Percentiles rank a stretch among this genome's conserved stretches.
Evolutionary conservation across 1,284 basidiomycete genomes (phyloP).

Genomic region (Ceratobasidium papillatum): DNA sequence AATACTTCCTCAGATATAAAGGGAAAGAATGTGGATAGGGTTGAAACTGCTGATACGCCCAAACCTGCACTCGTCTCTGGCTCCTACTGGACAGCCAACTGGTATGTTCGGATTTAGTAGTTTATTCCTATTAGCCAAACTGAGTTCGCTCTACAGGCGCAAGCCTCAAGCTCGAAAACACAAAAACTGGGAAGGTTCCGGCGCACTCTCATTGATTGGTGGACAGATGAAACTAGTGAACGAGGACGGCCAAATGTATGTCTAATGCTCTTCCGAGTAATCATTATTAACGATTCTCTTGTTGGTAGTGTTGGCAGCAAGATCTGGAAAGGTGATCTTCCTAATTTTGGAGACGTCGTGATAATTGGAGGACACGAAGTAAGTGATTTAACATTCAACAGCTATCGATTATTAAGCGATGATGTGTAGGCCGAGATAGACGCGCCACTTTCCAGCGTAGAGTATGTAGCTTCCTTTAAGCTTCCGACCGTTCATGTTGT

Average conservation of each 20-base stretch:
- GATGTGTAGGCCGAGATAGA: conserved; percentile 34
- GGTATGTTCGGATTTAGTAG: conserved; percentile 55
- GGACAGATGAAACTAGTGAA: conserved; percentile 68
- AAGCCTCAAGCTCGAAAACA: conserved; percentile 82
- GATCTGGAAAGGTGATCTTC: conserved; percentile 65
- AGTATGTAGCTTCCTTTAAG: conserved; percentile 31
- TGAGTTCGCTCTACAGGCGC: conserved; percentile 60
- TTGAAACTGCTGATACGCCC: conserved; percentile 22
- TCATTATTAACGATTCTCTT: background rate
- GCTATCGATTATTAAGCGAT: background rate
- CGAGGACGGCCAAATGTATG: conserved; percentile 74
- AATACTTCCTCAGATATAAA: conserved; percentile 44
- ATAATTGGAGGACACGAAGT: conserved; percentile 45
- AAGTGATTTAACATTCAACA: background rate
- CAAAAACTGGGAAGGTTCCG: conserved; percentile 89
- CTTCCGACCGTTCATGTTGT: conserved; percentile 28
- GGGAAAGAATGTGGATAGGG: conserved; percentile 53
- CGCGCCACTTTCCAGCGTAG: conserved; percentile 31
- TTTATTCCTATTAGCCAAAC: background rate
- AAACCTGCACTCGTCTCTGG: conserved; percentile 44
- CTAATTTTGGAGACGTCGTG: conserved; percentile 52
- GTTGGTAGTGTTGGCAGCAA: conserved; percentile 62
- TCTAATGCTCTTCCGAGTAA: background rate
- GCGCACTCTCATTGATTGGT: conserved; percentile 62
- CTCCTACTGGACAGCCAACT: conserved; percentile 73